Evolutionary conservation across 257 asterid genomes (phyloP), one percentile per base, ranked within the genome.

Genomic region (Nicotiana tomentosiformis): DNA sequence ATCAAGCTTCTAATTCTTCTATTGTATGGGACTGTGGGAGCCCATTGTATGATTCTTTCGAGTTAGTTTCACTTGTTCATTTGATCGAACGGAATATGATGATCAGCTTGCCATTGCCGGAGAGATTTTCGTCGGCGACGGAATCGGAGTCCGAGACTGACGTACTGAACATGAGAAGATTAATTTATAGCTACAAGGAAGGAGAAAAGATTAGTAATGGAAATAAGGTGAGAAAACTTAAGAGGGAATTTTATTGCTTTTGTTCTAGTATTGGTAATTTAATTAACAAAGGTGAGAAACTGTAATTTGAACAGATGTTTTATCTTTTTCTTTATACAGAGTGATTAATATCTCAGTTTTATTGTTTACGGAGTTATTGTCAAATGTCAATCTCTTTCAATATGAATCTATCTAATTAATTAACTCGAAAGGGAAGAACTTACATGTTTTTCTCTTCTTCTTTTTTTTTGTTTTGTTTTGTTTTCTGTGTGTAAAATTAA

Each of bases 21-120:
- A 33, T 29, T 20, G 7, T 62, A 68, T 91, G 93, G 93, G 85
- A 90, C 17, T 91, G 93, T 70, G 95, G 95, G 82, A 91, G 92
- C 83, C 85, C 89, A 5, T 86, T 90, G 8, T 89, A 91, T 66
- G 95, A 90, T 88, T 84, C 93, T 55, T 84, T 83, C 16, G 95
- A 91, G 81, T 72, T 90, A 26, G 85, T 82, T 58, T 86, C 92
- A 43, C 49, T 89, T 5, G 60, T 84, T 0, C 72, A 86, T 74
- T 60, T 89, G 69, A 87, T 91, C 5, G 93, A 90, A 49, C 84
- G 87, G 9, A 87, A 87, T 53, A 82, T 82, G 66, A 78, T 66
- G 86, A 23, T 56, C 51, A 43, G 51, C 12, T 53, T 81, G 20
- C 87, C 90, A 4, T 14, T 62, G 0, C 29, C 77, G 33, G 77